Evolutionary conservation across 257 asterid genomes (phyloP).

Genomic region (Cynanchum wilfordii): DNA sequence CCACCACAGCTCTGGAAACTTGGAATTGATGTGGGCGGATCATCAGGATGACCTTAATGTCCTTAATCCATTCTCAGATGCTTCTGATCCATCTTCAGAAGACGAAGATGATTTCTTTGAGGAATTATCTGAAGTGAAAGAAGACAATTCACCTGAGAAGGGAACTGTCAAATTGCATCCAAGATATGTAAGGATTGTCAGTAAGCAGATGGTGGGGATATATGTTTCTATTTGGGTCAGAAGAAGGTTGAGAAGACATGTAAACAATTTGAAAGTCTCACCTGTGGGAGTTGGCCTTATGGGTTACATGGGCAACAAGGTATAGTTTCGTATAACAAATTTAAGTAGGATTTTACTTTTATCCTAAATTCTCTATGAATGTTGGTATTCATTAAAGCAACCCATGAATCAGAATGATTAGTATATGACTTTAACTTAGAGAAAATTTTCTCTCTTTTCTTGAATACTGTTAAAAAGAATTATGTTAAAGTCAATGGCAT

Average conservation of each 20-base stretch:
- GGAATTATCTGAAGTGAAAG: slow-evolving; percentile 27
- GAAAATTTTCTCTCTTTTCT: background rate
- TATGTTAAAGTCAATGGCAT: too few relatives aligned
- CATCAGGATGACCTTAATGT: slow-evolving; percentile 38
- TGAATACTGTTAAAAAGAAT: too few relatives aligned
- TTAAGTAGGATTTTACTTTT: background rate
- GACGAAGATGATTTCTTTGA: slow-evolving; percentile 52
- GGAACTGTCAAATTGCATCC: slow-evolving; percentile 32
- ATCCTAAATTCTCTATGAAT: background rate
- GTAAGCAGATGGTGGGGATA: slow-evolving; percentile 99
- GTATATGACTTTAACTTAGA: background rate
- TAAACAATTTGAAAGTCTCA: slow-evolving; percentile 81
- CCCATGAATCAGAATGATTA: background rate
- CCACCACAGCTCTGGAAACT: slow-evolving; percentile 62
- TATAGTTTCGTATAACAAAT: slow-evolving; percentile 20
- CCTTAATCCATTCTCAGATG: slow-evolving; percentile 43
- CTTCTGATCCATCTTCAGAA: slow-evolving; percentile 36
- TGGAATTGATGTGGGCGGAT: slow-evolving; percentile 45
- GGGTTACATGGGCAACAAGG: slow-evolving; percentile 99
- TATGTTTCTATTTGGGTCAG: slow-evolving; percentile 87
- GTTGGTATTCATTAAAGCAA: background rate
- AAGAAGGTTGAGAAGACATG: slow-evolving; percentile 67
- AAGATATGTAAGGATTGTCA: slow-evolving; percentile 66
- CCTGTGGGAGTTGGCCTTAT: slow-evolving; percentile 93
- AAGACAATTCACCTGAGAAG: slow-evolving; percentile 15